Percentiles rank a stretch among this genome's conserved stretches.
These are phyloP conservation scores for Ophiostoma pallidulum DNA, from an alignment of 2,329 filamentous ascomycete genomes.

Conservation along the genomic window DNA sequence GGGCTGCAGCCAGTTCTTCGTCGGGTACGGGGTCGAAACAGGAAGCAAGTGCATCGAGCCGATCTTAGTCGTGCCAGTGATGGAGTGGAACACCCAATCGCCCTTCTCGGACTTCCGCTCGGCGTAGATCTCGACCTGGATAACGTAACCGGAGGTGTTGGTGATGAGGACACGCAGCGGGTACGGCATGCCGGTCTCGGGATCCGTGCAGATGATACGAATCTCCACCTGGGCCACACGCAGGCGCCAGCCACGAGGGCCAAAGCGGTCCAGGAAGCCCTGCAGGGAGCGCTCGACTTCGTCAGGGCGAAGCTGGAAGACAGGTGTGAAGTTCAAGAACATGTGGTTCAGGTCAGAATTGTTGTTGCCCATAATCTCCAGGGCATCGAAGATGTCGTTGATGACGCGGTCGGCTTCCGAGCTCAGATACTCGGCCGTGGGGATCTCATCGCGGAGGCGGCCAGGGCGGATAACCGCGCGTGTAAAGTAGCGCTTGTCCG, in stretches of 20 bases:
- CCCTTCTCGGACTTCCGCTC: slow-evolving; percentile 98
- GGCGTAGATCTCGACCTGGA: slow-evolving; percentile 94
- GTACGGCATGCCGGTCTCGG: slow-evolving; percentile 70
- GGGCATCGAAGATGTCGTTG: slow-evolving; percentile 93
- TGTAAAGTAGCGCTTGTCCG: slow-evolving; percentile 97
- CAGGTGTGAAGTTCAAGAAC: slow-evolving; percentile 98
- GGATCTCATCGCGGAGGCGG: slow-evolving; percentile 90
- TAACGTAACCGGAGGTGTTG: slow-evolving; percentile 96
- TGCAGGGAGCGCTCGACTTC: slow-evolving; percentile 90
- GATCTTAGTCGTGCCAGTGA: slow-evolving; percentile 89
- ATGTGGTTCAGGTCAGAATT: slow-evolving; percentile 99
- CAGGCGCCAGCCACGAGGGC: slow-evolving; percentile 87
- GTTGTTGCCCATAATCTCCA: slow-evolving; percentile 98
- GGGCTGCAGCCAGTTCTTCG: slow-evolving; percentile 96
- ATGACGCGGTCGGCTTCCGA: slow-evolving; percentile 94
- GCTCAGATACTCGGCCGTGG: slow-evolving; percentile 96
- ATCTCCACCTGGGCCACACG: slow-evolving; percentile 97
- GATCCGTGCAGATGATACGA: slow-evolving; percentile 94
- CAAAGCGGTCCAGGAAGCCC: slow-evolving; percentile 94
- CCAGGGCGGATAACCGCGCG: slow-evolving; percentile 91
- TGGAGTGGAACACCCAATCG: slow-evolving; percentile 97
- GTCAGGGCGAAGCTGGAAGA: slow-evolving; percentile 81
- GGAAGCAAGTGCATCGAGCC: slow-evolving; percentile 90
- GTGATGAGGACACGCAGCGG: slow-evolving; percentile 93
- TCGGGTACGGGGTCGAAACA: slow-evolving; percentile 86